Base-by-base conservation (phyloP, 2,329 filamentous ascomycete species). In the Septoria petroselini region DNA sequence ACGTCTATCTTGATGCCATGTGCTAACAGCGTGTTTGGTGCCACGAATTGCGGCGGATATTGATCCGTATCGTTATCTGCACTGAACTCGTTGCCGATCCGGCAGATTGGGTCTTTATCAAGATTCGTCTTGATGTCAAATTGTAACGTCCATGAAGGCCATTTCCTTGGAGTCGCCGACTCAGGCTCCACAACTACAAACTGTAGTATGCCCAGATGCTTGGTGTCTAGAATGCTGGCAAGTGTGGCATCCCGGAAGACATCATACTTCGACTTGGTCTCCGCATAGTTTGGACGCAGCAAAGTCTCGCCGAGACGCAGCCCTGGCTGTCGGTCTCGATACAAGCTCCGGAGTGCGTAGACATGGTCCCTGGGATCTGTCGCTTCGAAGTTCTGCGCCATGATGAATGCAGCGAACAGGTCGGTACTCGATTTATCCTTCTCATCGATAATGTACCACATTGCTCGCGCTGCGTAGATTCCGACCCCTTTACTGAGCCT, bases 211-310 rank as follows among this genome's bases (percentile, higher is more conserved):
- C 12, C 7, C 7, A 40, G 37, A 4, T 7, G 11, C 7, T 18
- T 40, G 19, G 7, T 21, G 19, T 40, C 37, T 21, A 21, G 15
- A 9, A 47, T 47, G 4, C 35, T 30, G n/a, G 35, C 44, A 18
- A 33, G 15, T 5, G 44, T 47, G 2, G 44, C 44, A 11, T 47
- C 44, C 5, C 34, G 34, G 27, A 40, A 47, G 21, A 47, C 35
- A 21, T 3, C 9, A 2, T 3, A 12, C 4, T 31, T 18, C 8
- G 23, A 2, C 15, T 40, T 47, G 9, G 2, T 14, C n/a, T n/a
- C n/a, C n/a, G n/a, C n/a, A 18, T 47, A 47, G 25, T 47, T 18
- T 9, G 37, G 37, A 19, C 21, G 21, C 17, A 40, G 14, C 6
- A 7, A 40, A 7, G 4, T 19, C 15, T 18, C 17, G 9, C 21